Percentiles rank a stretch among this genome's conserved stretches.
Conservation (phyloP, 768 basidiomycete genomes). For the Suillus ampliporus region DNA sequence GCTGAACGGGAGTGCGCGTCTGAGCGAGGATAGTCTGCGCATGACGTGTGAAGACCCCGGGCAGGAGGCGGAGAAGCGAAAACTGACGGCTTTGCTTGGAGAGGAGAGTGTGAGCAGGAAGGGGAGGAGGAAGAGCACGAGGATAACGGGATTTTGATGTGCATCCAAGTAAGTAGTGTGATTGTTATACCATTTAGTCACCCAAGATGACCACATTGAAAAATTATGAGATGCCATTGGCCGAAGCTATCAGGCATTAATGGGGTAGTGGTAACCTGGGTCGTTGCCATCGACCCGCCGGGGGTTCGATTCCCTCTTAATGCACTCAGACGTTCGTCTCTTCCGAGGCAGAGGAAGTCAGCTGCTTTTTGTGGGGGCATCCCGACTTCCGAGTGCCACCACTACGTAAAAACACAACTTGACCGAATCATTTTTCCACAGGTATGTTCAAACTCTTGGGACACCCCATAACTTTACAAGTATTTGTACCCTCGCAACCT, state of each 20-base stretch:
- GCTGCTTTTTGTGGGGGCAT: too few species aligned
- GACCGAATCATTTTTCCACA: too few species aligned
- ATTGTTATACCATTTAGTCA: background rate
- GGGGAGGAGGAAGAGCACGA: conserved; percentile 20
- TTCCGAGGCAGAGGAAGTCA: too few species aligned
- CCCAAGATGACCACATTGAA: background rate
- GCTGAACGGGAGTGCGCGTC: conserved; percentile 31
- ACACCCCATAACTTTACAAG: too few species aligned
- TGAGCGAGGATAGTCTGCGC: conserved; percentile 52
- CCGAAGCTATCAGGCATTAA: conserved; percentile 45
- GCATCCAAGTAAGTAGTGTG: background rate
- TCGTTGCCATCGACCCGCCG: conserved; percentile 83
- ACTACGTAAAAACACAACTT: too few species aligned
- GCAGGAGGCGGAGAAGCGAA: conserved; percentile 61
- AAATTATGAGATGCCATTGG: too few species aligned
- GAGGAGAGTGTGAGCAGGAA: conserved; percentile 22
- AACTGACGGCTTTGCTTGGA: conserved; percentile 61
- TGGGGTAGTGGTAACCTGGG: conserved; percentile 73
- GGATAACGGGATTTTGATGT: conserved; percentile 35
- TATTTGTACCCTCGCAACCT: too few species aligned
- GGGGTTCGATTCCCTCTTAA: conserved; percentile 90
- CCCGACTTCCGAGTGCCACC: too few species aligned
- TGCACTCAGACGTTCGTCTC: conserved; percentile 44
- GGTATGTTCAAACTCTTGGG: too few species aligned
- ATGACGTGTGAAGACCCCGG: conserved; percentile 74